phyloP scores from a whole-genome alignment of 345 rosid genomes.

The Cardiospermum halicacabum region DNA sequence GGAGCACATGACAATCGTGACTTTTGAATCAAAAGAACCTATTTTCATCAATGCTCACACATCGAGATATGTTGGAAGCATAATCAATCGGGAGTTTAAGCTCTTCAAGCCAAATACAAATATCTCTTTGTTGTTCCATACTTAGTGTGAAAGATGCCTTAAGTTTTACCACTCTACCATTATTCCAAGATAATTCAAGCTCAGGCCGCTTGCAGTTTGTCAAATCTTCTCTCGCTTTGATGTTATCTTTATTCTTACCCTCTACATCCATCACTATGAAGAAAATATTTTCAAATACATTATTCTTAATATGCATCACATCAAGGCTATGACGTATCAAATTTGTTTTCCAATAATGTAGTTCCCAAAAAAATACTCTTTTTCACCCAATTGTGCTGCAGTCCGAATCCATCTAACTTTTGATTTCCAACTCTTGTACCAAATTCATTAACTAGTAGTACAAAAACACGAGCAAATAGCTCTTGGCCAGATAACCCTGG shows the following conservation, averaged over 20 bases:
- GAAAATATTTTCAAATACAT: neutral
- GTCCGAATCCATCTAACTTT: neutral
- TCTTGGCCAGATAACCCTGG: neutral
- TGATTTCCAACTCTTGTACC: neutral
- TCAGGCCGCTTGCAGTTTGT: neutral
- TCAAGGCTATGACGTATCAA: neutral
- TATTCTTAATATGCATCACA: too few species aligned
- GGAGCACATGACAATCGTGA: constrained; percentile 12
- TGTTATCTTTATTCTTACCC: neutral
- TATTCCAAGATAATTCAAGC: neutral
- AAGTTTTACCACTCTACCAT: neutral
- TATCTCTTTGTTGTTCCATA: neutral
- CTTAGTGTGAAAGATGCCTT: neutral
- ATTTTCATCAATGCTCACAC: neutral
- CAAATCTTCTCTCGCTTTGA: neutral
- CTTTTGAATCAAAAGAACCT: neutral
- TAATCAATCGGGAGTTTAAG: neutral
- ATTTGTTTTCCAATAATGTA: neutral
- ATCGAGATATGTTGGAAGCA: constrained; percentile 7
- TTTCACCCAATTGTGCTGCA: neutral
- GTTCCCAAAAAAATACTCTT: too few species aligned
- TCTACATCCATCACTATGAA: neutral
- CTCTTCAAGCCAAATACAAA: neutral
- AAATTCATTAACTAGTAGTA: neutral
- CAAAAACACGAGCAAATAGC: neutral